Conservation (phyloP, 2,329 filamentous ascomycete species). For the Monilinia polystroma region DNA sequence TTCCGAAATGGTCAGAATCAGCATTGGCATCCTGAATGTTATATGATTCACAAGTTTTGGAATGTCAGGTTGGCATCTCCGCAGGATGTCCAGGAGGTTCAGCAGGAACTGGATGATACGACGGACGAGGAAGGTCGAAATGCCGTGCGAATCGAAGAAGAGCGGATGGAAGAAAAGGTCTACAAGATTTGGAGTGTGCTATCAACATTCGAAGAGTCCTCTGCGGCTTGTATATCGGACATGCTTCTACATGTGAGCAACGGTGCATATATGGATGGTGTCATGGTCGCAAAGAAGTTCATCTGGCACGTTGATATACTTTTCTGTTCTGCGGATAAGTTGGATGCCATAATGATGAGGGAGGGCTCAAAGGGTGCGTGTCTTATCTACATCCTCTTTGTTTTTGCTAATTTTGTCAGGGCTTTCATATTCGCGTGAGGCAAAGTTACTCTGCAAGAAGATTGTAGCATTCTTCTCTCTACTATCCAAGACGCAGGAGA, state of each 20-base stretch:
- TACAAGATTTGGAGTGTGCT: slow-evolving; percentile 98
- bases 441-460: slow-evolving; percentile 99
- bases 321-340: slow-evolving; percentile 81
- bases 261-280: slow-evolving; percentile 90
- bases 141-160: slow-evolving; percentile 78
- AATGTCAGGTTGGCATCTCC: slow-evolving; percentile 72
- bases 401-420: slow-evolving; percentile 48
- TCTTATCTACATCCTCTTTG: not conserved
- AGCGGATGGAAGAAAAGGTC: slow-evolving; percentile 95
- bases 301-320: slow-evolving; percentile 94
- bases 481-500: slow-evolving; percentile 91
- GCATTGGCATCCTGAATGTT: slow-evolving; percentile 99
- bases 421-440: slow-evolving; percentile 87
- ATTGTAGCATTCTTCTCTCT: slow-evolving; percentile 97
- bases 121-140: slow-evolving; percentile 69
- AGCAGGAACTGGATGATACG: slow-evolving; percentile 46
- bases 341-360: slow-evolving; percentile 70
- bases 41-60: slow-evolving; percentile 99
- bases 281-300: slow-evolving; percentile 92
- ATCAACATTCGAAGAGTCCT: slow-evolving; percentile 95
- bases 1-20: slow-evolving; percentile 97
- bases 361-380: slow-evolving; percentile 72
- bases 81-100: slow-evolving; percentile 49
- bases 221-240: slow-evolving; percentile 95
- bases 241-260: slow-evolving; percentile 99